A percentile compares a stretch with the other conserved stretches of the same genome.
phyloP scores from a whole-genome alignment of 1,284 basidiomycete genomes.

The Takashimella koratensis region DNA sequence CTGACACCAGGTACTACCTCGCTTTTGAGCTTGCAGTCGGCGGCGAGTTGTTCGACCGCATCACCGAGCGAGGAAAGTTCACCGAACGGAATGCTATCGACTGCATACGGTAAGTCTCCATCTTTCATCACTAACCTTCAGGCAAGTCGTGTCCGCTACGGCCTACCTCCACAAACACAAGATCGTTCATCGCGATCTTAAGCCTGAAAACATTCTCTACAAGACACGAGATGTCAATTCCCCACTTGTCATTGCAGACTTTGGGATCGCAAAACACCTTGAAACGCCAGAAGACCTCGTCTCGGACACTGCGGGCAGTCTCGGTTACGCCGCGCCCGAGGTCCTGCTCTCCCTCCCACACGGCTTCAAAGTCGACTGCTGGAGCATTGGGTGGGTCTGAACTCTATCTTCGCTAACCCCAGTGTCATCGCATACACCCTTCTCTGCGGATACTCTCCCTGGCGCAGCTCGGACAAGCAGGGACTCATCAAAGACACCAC shows the following conservation, averaged over 20 bases:
- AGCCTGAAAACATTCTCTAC: constrained; percentile 94
- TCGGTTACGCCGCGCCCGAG: constrained; percentile 93
- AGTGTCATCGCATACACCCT: constrained; percentile 92
- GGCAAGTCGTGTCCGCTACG: constrained; percentile 67
- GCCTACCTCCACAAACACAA: constrained; percentile 78
- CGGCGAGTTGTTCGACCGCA: constrained; percentile 83
- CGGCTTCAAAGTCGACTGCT: constrained; percentile 87
- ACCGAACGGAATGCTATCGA: constrained; percentile 79
- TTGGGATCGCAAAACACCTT: constrained; percentile 91
- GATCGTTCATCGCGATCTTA: constrained; percentile 89
- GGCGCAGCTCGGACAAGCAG: constrained; percentile 75
- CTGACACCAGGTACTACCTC: constrained; percentile 63
- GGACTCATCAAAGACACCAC: constrained; percentile 78
- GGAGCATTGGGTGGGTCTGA: constrained; percentile 74
- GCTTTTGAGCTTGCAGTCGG: constrained; percentile 86
- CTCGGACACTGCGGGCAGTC: constrained; percentile 76
- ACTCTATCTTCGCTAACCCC: constrained; percentile 2
- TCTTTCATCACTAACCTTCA: constrained; percentile 12
- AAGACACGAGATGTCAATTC: constrained; percentile 63
- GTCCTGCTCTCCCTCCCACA: constrained; percentile 79
- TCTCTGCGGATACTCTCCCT: constrained; percentile 89
- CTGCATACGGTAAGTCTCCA: constrained; percentile 59
- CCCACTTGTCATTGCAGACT: constrained; percentile 88
- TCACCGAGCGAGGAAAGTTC: constrained; percentile 77
- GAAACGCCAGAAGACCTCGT: constrained; percentile 73